These are phyloP conservation scores for Leccinellum luteum DNA, from an alignment of 768 basidiomycete species.

Conservation along the genomic window DNA sequence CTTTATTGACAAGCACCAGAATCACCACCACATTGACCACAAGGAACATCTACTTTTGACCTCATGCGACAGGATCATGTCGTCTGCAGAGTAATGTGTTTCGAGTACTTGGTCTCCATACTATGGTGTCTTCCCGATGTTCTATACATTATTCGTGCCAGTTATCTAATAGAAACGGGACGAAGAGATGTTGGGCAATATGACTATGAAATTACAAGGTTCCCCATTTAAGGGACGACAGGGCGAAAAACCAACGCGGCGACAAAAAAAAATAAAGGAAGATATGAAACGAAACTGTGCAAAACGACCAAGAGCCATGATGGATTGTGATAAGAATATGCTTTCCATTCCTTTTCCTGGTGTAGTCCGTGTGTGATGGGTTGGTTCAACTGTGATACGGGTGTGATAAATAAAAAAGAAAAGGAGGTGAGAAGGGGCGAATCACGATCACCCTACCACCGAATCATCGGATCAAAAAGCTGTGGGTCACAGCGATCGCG, in stretches of 20 bases:
- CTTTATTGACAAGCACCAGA: not conserved
- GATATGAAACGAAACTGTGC: not conserved
- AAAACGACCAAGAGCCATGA: not conserved
- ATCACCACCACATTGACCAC: too few relatives aligned
- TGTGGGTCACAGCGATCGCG: constrained; percentile 61
- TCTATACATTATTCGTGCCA: not conserved
- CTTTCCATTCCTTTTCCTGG: not conserved
- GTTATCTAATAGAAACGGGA: not conserved
- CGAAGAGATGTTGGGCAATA: not conserved
- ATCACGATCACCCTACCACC: constrained; percentile 30
- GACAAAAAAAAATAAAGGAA: not conserved
- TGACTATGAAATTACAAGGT: not conserved
- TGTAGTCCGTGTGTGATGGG: not conserved
- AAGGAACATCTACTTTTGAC: not conserved
- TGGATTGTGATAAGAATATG: not conserved
- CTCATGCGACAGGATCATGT: not conserved
- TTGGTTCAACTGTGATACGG: not conserved
- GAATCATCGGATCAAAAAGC: constrained; percentile 72
- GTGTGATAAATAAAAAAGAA: not conserved
- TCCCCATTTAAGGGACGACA: too few relatives aligned
- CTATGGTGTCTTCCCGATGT: too few relatives aligned
- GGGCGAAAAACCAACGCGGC: not conserved
- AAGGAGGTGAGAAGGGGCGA: not conserved
- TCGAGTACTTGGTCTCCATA: not conserved
- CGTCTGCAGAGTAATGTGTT: not conserved